Evolutionary conservation across 2,329 filamentous ascomycete genomes (phyloP).

Genomic region (Claviceps sorghi): DNA sequence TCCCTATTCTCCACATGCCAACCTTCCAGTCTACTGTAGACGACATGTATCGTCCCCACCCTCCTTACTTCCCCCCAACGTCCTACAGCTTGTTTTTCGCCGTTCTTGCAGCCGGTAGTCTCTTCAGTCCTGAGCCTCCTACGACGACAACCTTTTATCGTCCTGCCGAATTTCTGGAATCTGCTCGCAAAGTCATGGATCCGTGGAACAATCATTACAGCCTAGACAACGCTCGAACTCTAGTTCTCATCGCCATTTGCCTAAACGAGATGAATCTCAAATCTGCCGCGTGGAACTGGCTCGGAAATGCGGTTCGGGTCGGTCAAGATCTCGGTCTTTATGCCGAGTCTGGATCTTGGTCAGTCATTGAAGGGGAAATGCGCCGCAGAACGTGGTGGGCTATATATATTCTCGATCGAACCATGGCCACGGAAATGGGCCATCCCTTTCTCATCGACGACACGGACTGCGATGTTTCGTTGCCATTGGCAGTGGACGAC

Average conservation of each 20-base stretch:
- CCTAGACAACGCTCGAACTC: slow-evolving; percentile 58
- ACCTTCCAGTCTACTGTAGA: slow-evolving; percentile 66
- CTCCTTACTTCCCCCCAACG: slow-evolving; percentile 43
- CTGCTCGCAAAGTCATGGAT: slow-evolving; percentile 55
- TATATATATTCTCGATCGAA: slow-evolving; percentile 76
- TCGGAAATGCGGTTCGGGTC: slow-evolving; percentile 63
- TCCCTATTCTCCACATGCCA: slow-evolving; percentile 81
- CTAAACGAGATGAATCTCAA: slow-evolving; percentile 76
- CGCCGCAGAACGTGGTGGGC: slow-evolving; percentile 86
- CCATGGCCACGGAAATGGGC: slow-evolving; percentile 65
- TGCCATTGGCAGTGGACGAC: slow-evolving; percentile 71
- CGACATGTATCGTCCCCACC: slow-evolving; percentile 54
- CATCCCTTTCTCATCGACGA: slow-evolving; percentile 75
- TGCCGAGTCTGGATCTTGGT: slow-evolving; percentile 56
- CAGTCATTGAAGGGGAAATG: slow-evolving; percentile 70
- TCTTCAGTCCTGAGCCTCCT: slow-evolving; percentile 47
- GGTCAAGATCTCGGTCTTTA: slow-evolving; percentile 77
- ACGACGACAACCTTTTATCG: slow-evolving; percentile 37
- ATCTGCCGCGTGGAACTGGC: slow-evolving; percentile 73
- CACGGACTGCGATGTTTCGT: slow-evolving; percentile 68
- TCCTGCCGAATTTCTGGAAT: slow-evolving; percentile 53
- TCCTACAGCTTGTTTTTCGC: slow-evolving; percentile 74
- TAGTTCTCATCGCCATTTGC: slow-evolving; percentile 62
- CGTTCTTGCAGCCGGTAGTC: slow-evolving; percentile 66
- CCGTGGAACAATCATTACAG: slow-evolving; percentile 68